phyloP scores from a whole-genome alignment of 2,329 filamentous ascomycete species.

The Xylaria multiplex region DNA sequence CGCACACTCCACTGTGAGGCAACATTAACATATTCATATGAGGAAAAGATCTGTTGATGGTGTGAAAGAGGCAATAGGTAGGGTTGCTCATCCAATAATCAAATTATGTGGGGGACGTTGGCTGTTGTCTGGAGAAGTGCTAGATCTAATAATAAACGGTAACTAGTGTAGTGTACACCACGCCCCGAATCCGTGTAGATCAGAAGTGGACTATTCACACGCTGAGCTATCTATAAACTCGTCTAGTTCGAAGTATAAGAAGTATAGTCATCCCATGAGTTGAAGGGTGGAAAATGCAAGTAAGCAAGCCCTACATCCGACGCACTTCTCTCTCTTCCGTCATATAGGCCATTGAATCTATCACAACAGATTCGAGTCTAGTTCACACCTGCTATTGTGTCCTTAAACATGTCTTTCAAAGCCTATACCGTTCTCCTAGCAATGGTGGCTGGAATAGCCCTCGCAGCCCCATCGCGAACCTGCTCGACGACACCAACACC shows the following conservation, averaged over 20 bases:
- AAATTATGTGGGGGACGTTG: constrained; percentile 24
- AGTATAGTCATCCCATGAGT: constrained; percentile 6
- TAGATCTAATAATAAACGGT: constrained; percentile 11
- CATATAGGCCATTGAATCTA: background rate
- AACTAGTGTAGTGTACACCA: background rate
- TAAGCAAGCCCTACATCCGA: background rate
- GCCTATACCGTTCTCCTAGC: constrained; percentile 11
- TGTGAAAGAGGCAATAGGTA: constrained; percentile 5
- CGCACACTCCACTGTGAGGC: constrained; percentile 20
- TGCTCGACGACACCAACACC: constrained; percentile 9
- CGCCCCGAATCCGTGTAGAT: background rate
- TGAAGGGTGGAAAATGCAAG: background rate
- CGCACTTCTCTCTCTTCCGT: background rate
- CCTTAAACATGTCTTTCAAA: constrained; percentile 24
- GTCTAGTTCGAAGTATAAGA: constrained; percentile 21
- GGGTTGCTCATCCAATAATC: constrained; percentile 3
- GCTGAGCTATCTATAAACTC: background rate
- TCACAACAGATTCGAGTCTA: background rate
- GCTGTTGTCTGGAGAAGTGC: constrained; percentile 4
- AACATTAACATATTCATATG: constrained; percentile 15
- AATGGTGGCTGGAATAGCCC: constrained; percentile 17
- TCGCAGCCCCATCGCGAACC: constrained; percentile 18
- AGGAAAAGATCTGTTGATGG: constrained; percentile 22
- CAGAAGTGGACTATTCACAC: background rate
- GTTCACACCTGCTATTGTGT: background rate